A percentile compares a stretch with the other conserved stretches of the same genome.
phyloP scores from a whole-genome alignment of 2,329 filamentous ascomycete species.

The Orbilia javanica region DNA sequence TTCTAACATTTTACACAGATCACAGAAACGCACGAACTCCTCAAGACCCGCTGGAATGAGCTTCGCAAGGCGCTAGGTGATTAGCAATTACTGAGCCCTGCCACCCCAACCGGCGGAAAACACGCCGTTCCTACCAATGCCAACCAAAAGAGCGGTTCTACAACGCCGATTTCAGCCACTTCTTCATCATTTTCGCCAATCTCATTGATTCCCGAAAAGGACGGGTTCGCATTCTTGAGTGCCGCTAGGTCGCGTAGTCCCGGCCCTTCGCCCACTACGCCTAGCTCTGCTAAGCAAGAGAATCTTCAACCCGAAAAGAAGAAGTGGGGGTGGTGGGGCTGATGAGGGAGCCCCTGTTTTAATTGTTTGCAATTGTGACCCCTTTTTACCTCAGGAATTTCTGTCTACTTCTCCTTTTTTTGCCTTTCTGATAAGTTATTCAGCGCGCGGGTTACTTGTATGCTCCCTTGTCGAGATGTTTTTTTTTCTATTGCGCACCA shows the following conservation, averaged over 20 bases:
- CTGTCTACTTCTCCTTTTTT: slow-evolving; percentile 4
- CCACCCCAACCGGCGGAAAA: slow-evolving; percentile 38
- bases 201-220: slow-evolving; percentile 46
- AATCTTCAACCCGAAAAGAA: slow-evolving; percentile 30
- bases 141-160: slow-evolving; percentile 46
- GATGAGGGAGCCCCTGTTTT: slow-evolving; percentile 38
- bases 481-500: slow-evolving; percentile 12
- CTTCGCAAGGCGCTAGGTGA: slow-evolving; percentile 71
- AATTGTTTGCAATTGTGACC: slow-evolving; percentile 14
- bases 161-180: slow-evolving; percentile 54
- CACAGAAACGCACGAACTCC: slow-evolving; percentile 73
- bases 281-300: slow-evolving; percentile 26
- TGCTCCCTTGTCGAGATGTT: slow-evolving; percentile 32
- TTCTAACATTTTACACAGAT: slow-evolving; percentile 63
- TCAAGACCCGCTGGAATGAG: slow-evolving; percentile 82
- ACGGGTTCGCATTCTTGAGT: slow-evolving; percentile 54
- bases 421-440: slow-evolving; percentile 11
- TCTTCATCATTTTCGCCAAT: slow-evolving; percentile 28
- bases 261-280: slow-evolving; percentile 30
- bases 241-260: slow-evolving; percentile 41
- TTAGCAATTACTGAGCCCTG: slow-evolving; percentile 59
- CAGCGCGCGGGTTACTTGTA: slow-evolving; percentile 28
- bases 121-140: slow-evolving; percentile 37
- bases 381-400: slow-evolving; percentile 15
- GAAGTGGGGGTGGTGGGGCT: slow-evolving; percentile 58